Base-by-base conservation (phyloP, 2,329 filamentous ascomycete species). In the Fonsecaea nubica region DNA sequence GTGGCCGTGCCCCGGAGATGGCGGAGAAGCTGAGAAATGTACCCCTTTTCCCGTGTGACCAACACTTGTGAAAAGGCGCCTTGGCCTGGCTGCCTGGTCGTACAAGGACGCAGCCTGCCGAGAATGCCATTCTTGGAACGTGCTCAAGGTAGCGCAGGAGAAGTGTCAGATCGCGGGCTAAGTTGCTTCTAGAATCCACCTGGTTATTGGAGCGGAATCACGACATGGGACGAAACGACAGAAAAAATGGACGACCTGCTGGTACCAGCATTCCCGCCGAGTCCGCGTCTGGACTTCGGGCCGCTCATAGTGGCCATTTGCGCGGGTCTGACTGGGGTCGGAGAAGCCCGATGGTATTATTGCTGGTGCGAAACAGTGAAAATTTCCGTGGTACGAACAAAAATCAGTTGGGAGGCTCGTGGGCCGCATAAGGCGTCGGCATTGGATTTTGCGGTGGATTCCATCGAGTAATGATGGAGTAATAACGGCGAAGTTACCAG, bases 381-480 rank as follows among this genome's bases (percentile, higher is more conserved):
- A 59, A 18, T 59, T 61, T 53, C 45, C 9, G 45, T 64, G 35
- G 55, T 58, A 64, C 45, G 33, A 63, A 36, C 40, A 36, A 58
- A 38, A 38, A 45, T 18, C 12, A 25, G 35, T 62, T 32, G 58
- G 10, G 57, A 32, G 40, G 21, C 18, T 30, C 18, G 13, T 25
- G 25, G 15, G 40, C 48, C 42, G 12, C 50, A 42, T n/a, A 36
- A 53, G 54, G 45, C 18, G 33, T 42, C 50, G 18, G 54, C 56
- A 55, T 56, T 61, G 50, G 48, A 21, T 21, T 56, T 12, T n/a
- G 42, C 36, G 33, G 67, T 67, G 67, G 67, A 65, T 69, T 60
- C 65, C 45, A n/a, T 67, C 42, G 64, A 62, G 45, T 69, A 69
- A 69, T 67, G 25, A 66, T 69, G 55, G 63, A 69, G 68, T 69